Percentiles rank a stretch among this genome's conserved stretches.
phyloP scores from a whole-genome alignment of 352 stramenopile species.

The Phytophthora citrophthora region DNA sequence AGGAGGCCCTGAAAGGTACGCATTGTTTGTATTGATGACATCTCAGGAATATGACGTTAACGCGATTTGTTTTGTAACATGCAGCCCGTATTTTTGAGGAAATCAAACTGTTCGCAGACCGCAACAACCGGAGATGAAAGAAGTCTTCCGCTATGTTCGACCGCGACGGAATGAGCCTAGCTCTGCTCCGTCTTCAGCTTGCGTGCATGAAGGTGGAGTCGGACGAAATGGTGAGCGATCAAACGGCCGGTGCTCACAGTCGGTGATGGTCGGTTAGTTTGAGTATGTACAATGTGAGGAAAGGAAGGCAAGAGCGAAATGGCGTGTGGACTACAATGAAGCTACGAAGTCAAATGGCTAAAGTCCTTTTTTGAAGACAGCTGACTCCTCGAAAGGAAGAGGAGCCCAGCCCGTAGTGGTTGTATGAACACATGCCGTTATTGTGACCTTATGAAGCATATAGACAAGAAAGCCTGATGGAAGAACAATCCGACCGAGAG shows the following conservation, averaged over 20 bases:
- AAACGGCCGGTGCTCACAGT: slow-evolving; percentile 23
- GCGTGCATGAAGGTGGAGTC: slow-evolving; percentile 16
- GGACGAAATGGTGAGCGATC: slow-evolving; percentile 21
- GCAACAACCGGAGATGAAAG: slow-evolving; percentile 76
- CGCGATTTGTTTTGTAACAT: slow-evolving; percentile 4
- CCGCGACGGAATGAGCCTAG: slow-evolving; percentile 20
- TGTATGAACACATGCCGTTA: slow-evolving; percentile 25
- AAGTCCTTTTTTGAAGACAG: slow-evolving; percentile 21
- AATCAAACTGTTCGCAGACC: slow-evolving; percentile 83
- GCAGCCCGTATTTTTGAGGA: slow-evolving; percentile 88
- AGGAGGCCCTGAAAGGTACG: slow-evolving; percentile 85
- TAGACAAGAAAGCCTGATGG: slow-evolving; percentile 20
- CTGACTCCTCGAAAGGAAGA: slow-evolving; percentile 40
- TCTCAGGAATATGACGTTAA: slow-evolving; percentile 5
- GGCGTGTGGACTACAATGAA: slow-evolving; percentile 50
- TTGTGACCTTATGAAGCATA: slow-evolving; percentile 28
- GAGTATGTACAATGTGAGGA: slow-evolving; percentile 49
- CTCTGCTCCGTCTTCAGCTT: slow-evolving; percentile 15
- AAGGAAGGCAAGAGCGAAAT: slow-evolving; percentile 44
- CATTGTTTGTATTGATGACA: background rate
- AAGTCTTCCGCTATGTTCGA: slow-evolving; percentile 34
- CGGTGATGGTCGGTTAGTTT: slow-evolving; percentile 38
- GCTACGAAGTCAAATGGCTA: slow-evolving; percentile 38
- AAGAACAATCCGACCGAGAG: slow-evolving; percentile 23
- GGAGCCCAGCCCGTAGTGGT: slow-evolving; percentile 23